Evolutionary conservation across 1,284 basidiomycete species (phyloP).

Genomic region (Pisolithus thermaeus): DNA sequence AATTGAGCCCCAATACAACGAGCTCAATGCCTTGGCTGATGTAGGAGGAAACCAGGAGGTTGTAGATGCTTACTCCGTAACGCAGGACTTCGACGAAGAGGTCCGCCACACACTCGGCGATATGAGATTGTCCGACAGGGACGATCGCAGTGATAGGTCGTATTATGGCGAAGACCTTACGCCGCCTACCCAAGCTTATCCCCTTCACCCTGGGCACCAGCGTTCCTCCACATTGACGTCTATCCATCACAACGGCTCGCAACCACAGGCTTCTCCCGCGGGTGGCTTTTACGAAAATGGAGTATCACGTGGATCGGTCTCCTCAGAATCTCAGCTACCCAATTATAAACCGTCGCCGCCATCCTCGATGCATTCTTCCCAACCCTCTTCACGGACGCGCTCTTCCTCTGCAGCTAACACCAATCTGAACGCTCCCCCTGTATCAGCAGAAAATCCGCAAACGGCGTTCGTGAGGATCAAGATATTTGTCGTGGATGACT

Average conservation of each 20-base stretch:
- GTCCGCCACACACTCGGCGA: constrained; percentile 43
- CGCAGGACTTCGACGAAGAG: constrained; percentile 33
- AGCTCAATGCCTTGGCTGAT: constrained; percentile 51
- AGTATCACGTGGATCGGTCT: constrained; percentile 23
- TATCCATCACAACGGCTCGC: constrained; percentile 16
- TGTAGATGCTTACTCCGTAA: constrained; percentile 17
- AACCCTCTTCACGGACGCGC: constrained; percentile 45
- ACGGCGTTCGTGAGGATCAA: constrained; percentile 96
- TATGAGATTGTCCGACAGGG: constrained; percentile 38
- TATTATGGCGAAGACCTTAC: constrained; percentile 60
- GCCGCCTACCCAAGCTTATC: constrained; percentile 18
- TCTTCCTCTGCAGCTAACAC: constrained; percentile 48
- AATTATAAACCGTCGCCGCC: constrained; percentile 33
- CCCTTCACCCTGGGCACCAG: constrained; percentile 39
- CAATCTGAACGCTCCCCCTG: constrained; percentile 60
- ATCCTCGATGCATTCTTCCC: constrained; percentile 45
- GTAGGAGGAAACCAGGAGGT: constrained; percentile 30
- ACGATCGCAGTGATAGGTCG: constrained; percentile 45
- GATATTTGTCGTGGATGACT: constrained; percentile 92
- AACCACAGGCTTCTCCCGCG: constrained; percentile 24
- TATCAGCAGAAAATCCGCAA: constrained; percentile 69
- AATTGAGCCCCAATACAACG: constrained; percentile 50
- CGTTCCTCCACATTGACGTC: constrained; percentile 47
- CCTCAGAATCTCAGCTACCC: constrained; percentile 26
- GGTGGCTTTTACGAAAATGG: constrained; percentile 13